Evolutionary conservation across 148 eudicot species (phyloP), one percentile per base, ranked within the genome.

Genomic region (Talinum fruticosum): DNA sequence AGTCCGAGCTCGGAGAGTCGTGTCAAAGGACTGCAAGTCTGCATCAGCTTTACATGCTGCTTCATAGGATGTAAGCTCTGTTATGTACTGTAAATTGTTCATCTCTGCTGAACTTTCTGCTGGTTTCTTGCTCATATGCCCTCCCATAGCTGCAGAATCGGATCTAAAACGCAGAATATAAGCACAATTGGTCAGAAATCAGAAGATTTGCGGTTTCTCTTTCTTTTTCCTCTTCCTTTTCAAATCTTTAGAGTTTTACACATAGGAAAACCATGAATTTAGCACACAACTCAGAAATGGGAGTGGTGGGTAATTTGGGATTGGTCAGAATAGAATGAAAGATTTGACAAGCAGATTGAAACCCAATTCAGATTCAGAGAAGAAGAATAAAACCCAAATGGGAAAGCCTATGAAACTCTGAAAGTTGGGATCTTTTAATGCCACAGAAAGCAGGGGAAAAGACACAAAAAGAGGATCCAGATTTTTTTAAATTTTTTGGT

Each of bases 61-160:
- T 81, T 88, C 89, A 66, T 95, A 96, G 1, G 97, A 87, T 72
- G 88, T 87, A 21, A 93, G 87, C 73, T 91, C 93, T 0, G 88
- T 82, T 35, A 84, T 38, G 82, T 80, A 83, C 35, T 91, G 91
- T 38, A 87, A 74, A 67, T 85, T 86, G 84, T 81, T 82, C 78
- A 87, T 75, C 67, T 84, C 78, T 71, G 85, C 67, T 19, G 91
- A 84, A 75, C 90, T 81, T 75, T 88, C 97, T 10, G 86, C 86
- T 44, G 86, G 37, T 79, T 80, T 93, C 78, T 89, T 90, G 89
- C 97, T 90, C 82, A 85, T 57, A 76, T 93, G 88, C 38, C 91
- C 82, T 74, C 99, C 99, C 99, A 96, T 95, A 32, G 13, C 75
- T 76, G 26, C 74, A 76, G 57, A 67, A 36, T 76, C 76, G 24